A percentile compares a stretch with the other conserved stretches of the same genome.
phyloP scores from a whole-genome alignment of 352 stramenopile genomes.

The Globisporangium mamillatum region DNA sequence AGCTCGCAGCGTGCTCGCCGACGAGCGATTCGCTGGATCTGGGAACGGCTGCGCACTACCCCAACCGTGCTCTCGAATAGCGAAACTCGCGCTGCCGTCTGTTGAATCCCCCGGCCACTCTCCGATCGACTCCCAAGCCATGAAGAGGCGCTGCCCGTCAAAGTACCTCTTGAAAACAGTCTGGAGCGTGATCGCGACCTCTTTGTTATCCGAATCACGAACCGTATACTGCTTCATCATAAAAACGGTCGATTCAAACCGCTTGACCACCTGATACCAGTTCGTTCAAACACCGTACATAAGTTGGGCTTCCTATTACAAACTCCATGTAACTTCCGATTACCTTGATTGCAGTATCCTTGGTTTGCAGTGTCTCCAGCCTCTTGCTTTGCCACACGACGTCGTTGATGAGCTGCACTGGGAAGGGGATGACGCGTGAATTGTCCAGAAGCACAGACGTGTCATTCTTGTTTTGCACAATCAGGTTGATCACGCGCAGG shows the following conservation, averaged over 20 bases:
- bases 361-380: not conserved
- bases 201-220: not conserved
- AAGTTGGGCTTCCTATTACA: no score
- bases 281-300: not conserved
- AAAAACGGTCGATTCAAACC: constrained; percentile 1
- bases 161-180: constrained; percentile 2
- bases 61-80: constrained; percentile 10
- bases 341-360: not conserved
- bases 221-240: constrained; percentile 7
- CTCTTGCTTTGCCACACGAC: not conserved
- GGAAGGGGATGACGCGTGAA: constrained; percentile 2
- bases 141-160: not conserved
- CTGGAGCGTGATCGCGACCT: not conserved
- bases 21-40: not conserved
- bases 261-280: not conserved
- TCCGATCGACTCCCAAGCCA: constrained; percentile 9
- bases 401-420: not conserved
- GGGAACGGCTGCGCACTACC: not conserved
- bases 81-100: not conserved
- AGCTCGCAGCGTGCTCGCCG: not conserved
- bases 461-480: not conserved
- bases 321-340: no score
- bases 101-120: constrained; percentile 10
- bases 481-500: not conserved
- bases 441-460: constrained; percentile 1